These are phyloP conservation scores for Nakazawaea anatomiae DNA, from an alignment of 805 yeast genomes.

Conservation along the genomic window DNA sequence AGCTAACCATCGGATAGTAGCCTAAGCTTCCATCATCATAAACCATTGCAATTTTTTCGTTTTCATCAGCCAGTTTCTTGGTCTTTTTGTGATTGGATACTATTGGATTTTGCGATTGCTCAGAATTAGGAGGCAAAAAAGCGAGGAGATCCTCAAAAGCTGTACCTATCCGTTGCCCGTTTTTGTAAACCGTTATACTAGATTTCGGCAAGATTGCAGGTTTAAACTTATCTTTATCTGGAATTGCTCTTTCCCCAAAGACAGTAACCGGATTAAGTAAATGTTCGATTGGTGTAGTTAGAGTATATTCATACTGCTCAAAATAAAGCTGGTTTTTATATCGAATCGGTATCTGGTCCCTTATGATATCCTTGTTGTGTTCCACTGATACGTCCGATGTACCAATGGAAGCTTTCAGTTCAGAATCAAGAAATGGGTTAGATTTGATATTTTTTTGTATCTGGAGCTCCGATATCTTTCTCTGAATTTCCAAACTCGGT, in stretches of 20 bases:
- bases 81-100: slow-evolving; percentile 14
- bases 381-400: slow-evolving; percentile 16
- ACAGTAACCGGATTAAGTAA: slow-evolving; percentile 65
- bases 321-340: slow-evolving; percentile 72
- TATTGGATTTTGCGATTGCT: slow-evolving; percentile 32
- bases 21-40: slow-evolving; percentile 84
- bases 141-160: slow-evolving; percentile 66
- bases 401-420: slow-evolving; percentile 11
- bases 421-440: slow-evolving; percentile 8
- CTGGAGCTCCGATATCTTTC: slow-evolving; percentile 31
- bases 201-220: slow-evolving; percentile 52
- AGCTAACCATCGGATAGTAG: slow-evolving; percentile 86
- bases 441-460: slow-evolving; percentile 19
- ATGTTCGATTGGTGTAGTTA: slow-evolving; percentile 68
- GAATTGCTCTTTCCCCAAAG: slow-evolving; percentile 61
- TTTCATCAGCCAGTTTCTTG: slow-evolving; percentile 6
- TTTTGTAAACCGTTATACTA: slow-evolving; percentile 62
- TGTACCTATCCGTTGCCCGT: slow-evolving; percentile 63
- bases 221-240: slow-evolving; percentile 39
- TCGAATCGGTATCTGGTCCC: slow-evolving; percentile 86
- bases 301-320: slow-evolving; percentile 78
- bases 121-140: slow-evolving; percentile 75
- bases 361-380: slow-evolving; percentile 35
- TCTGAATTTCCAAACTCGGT: slow-evolving; percentile 49
- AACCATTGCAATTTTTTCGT: slow-evolving; percentile 18